Base-by-base conservation (phyloP, 1,139 yeast genomes). In the Scheffersomyces quercinus region DNA sequence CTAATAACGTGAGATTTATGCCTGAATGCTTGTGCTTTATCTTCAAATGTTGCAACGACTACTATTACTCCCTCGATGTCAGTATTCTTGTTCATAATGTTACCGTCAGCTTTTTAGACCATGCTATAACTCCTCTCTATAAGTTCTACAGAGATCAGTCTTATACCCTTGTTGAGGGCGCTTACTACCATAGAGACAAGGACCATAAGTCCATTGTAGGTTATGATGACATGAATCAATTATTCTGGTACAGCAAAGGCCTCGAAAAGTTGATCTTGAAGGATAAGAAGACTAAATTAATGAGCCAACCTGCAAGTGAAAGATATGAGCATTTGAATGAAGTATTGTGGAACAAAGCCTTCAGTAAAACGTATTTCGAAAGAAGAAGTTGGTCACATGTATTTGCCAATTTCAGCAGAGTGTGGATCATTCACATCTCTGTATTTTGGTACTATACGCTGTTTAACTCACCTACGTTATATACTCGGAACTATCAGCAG, bases 1-100 rank as follows among this genome's bases (percentile, higher is more conserved):
- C 96, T 0, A 88, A 86, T 55, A 91, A 87, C 54, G 62, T 87
- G 2, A 68, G 96, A 43, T 88, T 85, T 55, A 81, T 88, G 77
- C 96, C 97, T 0, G 97, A 89, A 56, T 87, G 95, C 56, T 60
- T 89, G 14, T 87, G 93, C 46, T 89, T 88, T 54, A 77, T 89
- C 14, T 87, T 79, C 64, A 86, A 88, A 54, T 84, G 95, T 53
- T 86, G 93, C 35, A 75, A 79, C 43, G 96, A 88, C 56, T 77
- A 77, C 52, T 85, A 82, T 59, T 73, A 73, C 48, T 73, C 82
- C 0, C 51, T 74, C 35, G 70, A 71, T 41, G 56, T 62, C 5
- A 70, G 64, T 39, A 59, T 40, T 0, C 62, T 64, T 1, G 50
- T 57, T 16, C 43, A 47, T 11, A 54, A 52, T 32, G 47, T 46